phyloP scores from a whole-genome alignment of 2,329 filamentous ascomycete genomes.

The Chaetomium globosum region DNA sequence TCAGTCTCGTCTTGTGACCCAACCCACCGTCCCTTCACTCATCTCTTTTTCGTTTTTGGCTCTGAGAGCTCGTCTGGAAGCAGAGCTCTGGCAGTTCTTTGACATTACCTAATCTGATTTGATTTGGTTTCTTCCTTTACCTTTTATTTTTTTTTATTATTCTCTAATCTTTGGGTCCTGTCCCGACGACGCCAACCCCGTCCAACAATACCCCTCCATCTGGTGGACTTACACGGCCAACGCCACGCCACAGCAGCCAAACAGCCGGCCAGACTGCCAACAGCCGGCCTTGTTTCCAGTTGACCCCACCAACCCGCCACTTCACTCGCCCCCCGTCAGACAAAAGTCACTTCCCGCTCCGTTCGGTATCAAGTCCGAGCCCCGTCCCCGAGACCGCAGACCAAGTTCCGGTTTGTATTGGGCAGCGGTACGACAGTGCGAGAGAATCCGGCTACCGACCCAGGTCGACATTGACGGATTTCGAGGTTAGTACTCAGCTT shows the following conservation, averaged over 20 bases:
- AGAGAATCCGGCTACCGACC: slow-evolving; percentile 2
- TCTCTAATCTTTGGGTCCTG: background rate
- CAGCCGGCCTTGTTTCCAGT: slow-evolving; percentile 19
- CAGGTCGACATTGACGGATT: background rate
- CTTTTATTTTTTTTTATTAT: background rate
- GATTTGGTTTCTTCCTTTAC: slow-evolving; percentile 8
- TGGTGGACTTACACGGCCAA: slow-evolving; percentile 21
- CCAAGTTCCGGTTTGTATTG: background rate
- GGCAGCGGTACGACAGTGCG: background rate
- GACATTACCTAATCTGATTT: slow-evolving; percentile 22
- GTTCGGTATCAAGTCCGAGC: slow-evolving; percentile 9
- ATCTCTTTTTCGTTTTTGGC: slow-evolving; percentile 30
- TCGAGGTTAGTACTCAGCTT: slow-evolving; percentile 11
- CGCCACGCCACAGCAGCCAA: slow-evolving; percentile 1
- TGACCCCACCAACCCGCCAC: slow-evolving; percentile 26
- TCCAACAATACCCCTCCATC: slow-evolving; percentile 24
- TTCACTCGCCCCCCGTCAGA: slow-evolving; percentile 4
- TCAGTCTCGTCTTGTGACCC: slow-evolving; percentile 35
- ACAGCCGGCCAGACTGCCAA: slow-evolving; percentile 19
- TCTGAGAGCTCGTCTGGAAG: slow-evolving; percentile 40
- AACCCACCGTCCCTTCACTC: slow-evolving; percentile 19
- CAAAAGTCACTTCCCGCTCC: slow-evolving; percentile 22
- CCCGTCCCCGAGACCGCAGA: slow-evolving; percentile 15
- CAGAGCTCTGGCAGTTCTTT: slow-evolving; percentile 55
- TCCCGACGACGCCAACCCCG: slow-evolving; percentile 2